Evolutionary conservation across 495 filamentous ascomycete species (phyloP), one percentile per base, ranked within the genome.

Genomic region (Aspergillus incahuasiensis): DNA sequence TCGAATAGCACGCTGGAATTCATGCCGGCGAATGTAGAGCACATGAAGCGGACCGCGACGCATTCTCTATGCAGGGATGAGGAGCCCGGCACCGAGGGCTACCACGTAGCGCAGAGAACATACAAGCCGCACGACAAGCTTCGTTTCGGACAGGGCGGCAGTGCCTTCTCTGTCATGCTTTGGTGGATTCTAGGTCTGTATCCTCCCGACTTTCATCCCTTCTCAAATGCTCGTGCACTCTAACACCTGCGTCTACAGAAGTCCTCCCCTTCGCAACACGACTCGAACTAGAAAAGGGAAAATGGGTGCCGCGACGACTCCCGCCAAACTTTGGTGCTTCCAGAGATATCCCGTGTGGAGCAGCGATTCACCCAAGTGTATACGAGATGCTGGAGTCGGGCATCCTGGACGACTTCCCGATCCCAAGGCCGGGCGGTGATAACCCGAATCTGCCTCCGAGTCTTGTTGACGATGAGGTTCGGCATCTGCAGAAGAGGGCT

Each of bases 221-320:
- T 21, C 25, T 30, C 28, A 18, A 11, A 22, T 6, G 30, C 11
- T 28, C 7, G 19, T 15, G n/a, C 1, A 18, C 11, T 16, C 34
- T 16, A 35, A 34, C 19, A 46, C 13, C 4, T 35, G 2, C 2
- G 20, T 20, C 15, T 21, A 44, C 48, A 73, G 72, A 74, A 60
- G 49, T 61, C 47, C 51, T 73, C 9, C 72, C 71, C 6, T 44
- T 72, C n/a, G 65, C 71, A 30, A 69, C 64, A 2, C 66, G 72
- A 13, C 54, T 72, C 18, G 61, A 69, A 12, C 62, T 67, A 40
- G 57, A 61, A 13, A 48, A 59, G 1, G 65, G 65, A n/a, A 59
- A 62, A 51, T 75, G 71, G 71, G 53, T 65, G 9, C 49, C 53
- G 5, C 53, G 58, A 38, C 43, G 53, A 18, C 39, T 52, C 5